phyloP scores from a whole-genome alignment of 495 filamentous ascomycete genomes.

The Trichocladium antarcticum region DNA sequence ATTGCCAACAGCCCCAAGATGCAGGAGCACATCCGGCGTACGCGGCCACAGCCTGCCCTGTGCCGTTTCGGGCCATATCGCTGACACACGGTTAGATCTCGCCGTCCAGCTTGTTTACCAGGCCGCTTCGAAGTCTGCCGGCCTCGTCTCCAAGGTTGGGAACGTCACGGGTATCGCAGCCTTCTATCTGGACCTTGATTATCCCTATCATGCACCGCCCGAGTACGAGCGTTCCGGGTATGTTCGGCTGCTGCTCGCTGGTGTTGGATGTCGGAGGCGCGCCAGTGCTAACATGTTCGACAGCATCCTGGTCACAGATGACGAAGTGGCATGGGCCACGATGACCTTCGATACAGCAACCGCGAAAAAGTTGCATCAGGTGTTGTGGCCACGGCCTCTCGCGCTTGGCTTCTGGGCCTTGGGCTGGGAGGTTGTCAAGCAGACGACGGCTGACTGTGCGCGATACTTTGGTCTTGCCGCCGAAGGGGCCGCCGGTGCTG shows the following conservation, averaged over 20 bases:
- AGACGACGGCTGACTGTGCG: slow-evolving; percentile 21
- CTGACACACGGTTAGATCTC: slow-evolving; percentile 17
- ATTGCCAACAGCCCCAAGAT: slow-evolving; percentile 43
- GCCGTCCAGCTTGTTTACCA: slow-evolving; percentile 20
- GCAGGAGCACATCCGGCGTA: slow-evolving; percentile 42
- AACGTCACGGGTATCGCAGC: slow-evolving; percentile 16
- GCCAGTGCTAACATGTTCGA: neutral
- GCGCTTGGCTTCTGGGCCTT: slow-evolving; percentile 29
- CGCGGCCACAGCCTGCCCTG: neutral
- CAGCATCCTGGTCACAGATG: slow-evolving; percentile 27
- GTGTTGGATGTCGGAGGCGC: no score
- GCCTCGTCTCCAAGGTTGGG: slow-evolving; percentile 11
- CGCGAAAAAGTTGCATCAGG: slow-evolving; percentile 22
- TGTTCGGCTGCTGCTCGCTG: neutral
- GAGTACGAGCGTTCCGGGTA: slow-evolving; percentile 33
- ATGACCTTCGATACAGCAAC: slow-evolving; percentile 22
- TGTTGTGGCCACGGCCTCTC: slow-evolving; percentile 28
- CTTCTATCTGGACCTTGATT: slow-evolving; percentile 33
- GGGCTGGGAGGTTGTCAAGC: slow-evolving; percentile 19
- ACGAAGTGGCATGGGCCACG: slow-evolving; percentile 21
- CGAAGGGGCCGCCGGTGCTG: neutral
- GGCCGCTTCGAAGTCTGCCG: no score
- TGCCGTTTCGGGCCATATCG: neutral
- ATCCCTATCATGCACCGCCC: slow-evolving; percentile 33
- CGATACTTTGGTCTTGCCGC: slow-evolving; percentile 24